phyloP scores from a whole-genome alignment of 805 yeast genomes.

The Alloascoidea africana region DNA sequence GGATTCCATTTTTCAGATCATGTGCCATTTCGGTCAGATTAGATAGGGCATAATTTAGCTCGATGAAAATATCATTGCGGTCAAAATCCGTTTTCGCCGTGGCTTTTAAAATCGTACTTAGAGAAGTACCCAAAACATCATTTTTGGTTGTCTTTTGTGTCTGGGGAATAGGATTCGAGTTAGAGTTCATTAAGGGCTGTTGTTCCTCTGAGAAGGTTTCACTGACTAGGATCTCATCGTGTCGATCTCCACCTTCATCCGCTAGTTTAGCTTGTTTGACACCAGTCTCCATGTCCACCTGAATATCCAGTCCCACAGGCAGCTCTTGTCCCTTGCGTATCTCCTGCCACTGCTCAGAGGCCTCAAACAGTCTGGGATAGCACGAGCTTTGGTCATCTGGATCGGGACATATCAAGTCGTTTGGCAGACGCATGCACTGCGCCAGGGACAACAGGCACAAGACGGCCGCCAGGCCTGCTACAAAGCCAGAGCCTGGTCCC shows the following conservation, averaged over 20 bases:
- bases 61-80: too few species aligned
- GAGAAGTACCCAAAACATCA: too few species aligned
- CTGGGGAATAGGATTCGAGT: too few species aligned
- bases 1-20: slow-evolving; percentile 45
- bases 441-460: too few species aligned
- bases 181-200: neutral
- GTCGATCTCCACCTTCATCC: slow-evolving; percentile 4
- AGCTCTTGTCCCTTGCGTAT: slow-evolving; percentile 56
- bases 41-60: slow-evolving; percentile 17
- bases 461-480: too few species aligned
- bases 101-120: too few species aligned
- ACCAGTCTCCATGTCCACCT: slow-evolving; percentile 62
- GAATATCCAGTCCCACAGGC: slow-evolving; percentile 69
- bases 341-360: slow-evolving; percentile 53
- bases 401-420: slow-evolving; percentile 1
- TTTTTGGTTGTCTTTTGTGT: neutral
- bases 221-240: neutral
- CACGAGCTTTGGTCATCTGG: slow-evolving; percentile 16
- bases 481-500: too few species aligned
- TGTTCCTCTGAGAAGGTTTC: neutral
- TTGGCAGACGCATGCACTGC: too few species aligned
- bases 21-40: slow-evolving; percentile 46
- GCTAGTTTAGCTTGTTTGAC: slow-evolving; percentile 49
- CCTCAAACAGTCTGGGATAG: slow-evolving; percentile 29
- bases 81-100: too few species aligned